Base-by-base conservation (phyloP, 2,329 filamentous ascomycete species). In the Beauveria asiatica region DNA sequence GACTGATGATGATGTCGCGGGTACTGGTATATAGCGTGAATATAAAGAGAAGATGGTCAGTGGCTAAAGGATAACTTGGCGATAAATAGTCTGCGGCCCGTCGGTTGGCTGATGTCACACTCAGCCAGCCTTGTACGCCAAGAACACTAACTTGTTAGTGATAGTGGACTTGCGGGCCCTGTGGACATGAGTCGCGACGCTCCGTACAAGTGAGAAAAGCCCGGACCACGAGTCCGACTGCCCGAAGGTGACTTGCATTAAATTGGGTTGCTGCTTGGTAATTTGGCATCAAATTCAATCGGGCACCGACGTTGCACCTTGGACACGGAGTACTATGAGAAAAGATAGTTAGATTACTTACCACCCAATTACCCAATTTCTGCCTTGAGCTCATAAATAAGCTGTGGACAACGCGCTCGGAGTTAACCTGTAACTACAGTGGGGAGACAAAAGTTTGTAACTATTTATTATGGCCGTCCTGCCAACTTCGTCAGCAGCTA, bases 91-190 rank as follows among this genome's bases (percentile, higher is more conserved):
- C 17, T 52, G 42, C 54, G 54, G 54, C 3, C 30, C 19, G n/a
- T 21, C 46, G 44, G 58, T 65, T 23, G 64, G 27, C 25, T 10
- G 68, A 70, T 55, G 45, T 53, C 19, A 68, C 69, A 7, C 45
- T 46, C 70, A 17, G 61, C 63, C 4, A 37, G 57, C 10, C 30
- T 71, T 25, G 33, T 37, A 37, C 4, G 33, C 33, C 11, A 37
- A 37, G n/a, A 8, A 13, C 53, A 27, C 42, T 39, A 46, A 13
- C 10, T 37, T 16, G 19, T n/a, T 41, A 23, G 42, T 46, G 42
- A 11, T 42, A 39, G 54, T 44, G 54, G 54, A 57, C 54, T 57
- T 57, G 54, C 42, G 54, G 54, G 44, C 16, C 27, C 19, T 37
- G 54, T 44, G 54, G 54, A 57, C 41, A 56, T 56, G 53, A 56